Evolutionary conservation across 2,329 filamentous ascomycete genomes (phyloP), one percentile per base, ranked within the genome.

Genomic region (Penicillium oxalicum): DNA sequence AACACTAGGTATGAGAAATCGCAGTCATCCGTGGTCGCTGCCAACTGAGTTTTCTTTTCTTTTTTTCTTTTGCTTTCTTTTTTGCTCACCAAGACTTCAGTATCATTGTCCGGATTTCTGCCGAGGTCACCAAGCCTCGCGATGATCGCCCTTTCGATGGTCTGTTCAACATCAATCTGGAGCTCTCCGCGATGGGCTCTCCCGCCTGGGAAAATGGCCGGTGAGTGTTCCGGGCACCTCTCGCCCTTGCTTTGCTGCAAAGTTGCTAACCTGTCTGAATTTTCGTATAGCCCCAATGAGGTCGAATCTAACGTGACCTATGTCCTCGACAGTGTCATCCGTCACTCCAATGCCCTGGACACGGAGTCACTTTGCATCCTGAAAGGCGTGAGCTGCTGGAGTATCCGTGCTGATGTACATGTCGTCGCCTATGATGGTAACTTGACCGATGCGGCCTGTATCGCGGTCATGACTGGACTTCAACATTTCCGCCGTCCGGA

Each of bases 321-420:
- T 32, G 80, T 93, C 37, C 83, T 98, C 18, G 93, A 98, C 69
- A 95, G 95, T 73, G 91, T 93, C 7, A 83, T 97, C 52, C 90
- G 93, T 37, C 85, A 93, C 51, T 95, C 91, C 1, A 87, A 87
- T 59, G 91, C 93, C 5, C 81, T 98, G 36, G 91, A 97, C 68
- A 95, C 91, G 32, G 93, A 98, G 71, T 95, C 91, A 4, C 79
- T 98, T 39, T 98, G 93, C 69, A 88, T 98, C 24, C 78, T 96
- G 27, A 90, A 93, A 9, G 91, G 88, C 6, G 78, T 87, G 51
- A 95, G 94, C 70, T 93, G 88, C 74, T 98, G 93, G 83, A 86
- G 86, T 52, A 79, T 98, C 54, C 84, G 91, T 49, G 91, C 88
- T 18, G 91, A 97, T 67, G 81, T 97, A 24, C 93, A 98, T 70